A percentile compares a stretch with the other conserved stretches of the same genome.
These are phyloP conservation scores for Epichloe gansuensis DNA, from an alignment of 2,329 filamentous ascomycete species.

Conservation along the genomic window DNA sequence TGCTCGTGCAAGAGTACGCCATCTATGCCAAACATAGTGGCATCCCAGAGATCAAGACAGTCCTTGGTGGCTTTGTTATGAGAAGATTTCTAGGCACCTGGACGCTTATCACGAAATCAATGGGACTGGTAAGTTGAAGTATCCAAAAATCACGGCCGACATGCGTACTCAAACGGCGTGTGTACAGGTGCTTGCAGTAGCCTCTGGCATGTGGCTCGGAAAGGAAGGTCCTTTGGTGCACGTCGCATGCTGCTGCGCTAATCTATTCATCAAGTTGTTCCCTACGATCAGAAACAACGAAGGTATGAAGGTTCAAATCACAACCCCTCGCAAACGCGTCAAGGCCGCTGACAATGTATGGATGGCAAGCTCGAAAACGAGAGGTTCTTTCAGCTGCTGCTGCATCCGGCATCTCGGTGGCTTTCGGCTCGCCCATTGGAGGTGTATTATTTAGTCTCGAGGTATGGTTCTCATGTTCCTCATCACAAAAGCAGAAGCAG, in stretches of 20 bases:
- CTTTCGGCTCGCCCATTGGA: conserved; percentile 87
- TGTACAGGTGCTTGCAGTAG: conserved; percentile 68
- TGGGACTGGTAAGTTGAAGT: conserved; percentile 57
- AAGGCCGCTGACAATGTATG: not conserved
- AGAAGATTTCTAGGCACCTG: conserved; percentile 73
- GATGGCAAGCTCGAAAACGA: conserved; percentile 63
- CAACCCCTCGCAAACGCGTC: not conserved
- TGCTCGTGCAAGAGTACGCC: conserved; percentile 75
- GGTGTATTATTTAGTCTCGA: conserved; percentile 94
- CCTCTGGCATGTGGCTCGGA: conserved; percentile 90
- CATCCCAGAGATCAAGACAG: conserved; percentile 95
- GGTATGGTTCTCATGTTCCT: conserved; percentile 27
- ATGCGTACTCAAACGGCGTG: conserved; percentile 1
- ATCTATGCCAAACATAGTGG: conserved; percentile 87
- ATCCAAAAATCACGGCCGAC: not conserved
- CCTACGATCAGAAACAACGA: conserved; percentile 72
- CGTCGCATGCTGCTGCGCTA: conserved; percentile 92
- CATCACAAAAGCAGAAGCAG: not conserved
- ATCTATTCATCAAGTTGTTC: conserved; percentile 85
- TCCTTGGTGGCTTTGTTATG: conserved; percentile 89
- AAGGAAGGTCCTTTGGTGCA: conserved; percentile 95
- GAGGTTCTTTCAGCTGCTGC: conserved; percentile 89
- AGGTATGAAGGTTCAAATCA: conserved; percentile 35
- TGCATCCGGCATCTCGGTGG: conserved; percentile 84
- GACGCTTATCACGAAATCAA: conserved; percentile 81